Evolutionary conservation across 305 asterid species (phyloP), one percentile per base, ranked within the genome.

Genomic region (Euphrasia arctica): DNA sequence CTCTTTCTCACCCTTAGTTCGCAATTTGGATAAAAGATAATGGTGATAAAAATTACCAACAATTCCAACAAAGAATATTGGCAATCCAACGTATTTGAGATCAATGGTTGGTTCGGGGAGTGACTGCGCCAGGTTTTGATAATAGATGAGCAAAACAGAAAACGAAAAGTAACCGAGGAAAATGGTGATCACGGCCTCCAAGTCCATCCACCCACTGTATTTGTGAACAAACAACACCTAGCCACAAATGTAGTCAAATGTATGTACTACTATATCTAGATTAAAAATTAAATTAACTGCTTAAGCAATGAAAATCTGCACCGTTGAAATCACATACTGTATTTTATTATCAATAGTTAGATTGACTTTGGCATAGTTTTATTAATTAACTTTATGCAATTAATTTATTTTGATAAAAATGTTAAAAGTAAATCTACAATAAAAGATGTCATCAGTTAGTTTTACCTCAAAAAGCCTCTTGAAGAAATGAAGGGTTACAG

Each of bases 381-480:
- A 25, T 0, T 25, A 25, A 25, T 25, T 25, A 25, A 25, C 27
- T 25, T 25, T 25, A 25, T 25, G 27, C 27, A 25, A 25, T 25
- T 25, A 25, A 25, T 25, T 25, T 25, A 25, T 25, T 25, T 25
- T 25, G 27, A 25, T 25, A 25, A 25, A 25, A 25, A 25, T 25
- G 27, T 25, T 25, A 25, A 25, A 25, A 25, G 27, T 25, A 25
- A 25, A 25, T 25, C 27, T 25, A 25, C 27, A 25, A 25, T 25
- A 25, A 25, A 25, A 25, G 27, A 25, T 25, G 27, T 25, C 27
- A 25, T 25, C 2, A 25, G 27, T 25, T 25, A 25, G 27, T 25
- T 6, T 9, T 64, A 82, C 85, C 90, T 86, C 94, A 14, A 86
- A 73, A 14, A 74, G 75, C 69, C 94, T 78, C 63, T 83, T 86